Conservation (phyloP, 495 filamentous ascomycete genomes). For the Neurospora sp. region DNA sequence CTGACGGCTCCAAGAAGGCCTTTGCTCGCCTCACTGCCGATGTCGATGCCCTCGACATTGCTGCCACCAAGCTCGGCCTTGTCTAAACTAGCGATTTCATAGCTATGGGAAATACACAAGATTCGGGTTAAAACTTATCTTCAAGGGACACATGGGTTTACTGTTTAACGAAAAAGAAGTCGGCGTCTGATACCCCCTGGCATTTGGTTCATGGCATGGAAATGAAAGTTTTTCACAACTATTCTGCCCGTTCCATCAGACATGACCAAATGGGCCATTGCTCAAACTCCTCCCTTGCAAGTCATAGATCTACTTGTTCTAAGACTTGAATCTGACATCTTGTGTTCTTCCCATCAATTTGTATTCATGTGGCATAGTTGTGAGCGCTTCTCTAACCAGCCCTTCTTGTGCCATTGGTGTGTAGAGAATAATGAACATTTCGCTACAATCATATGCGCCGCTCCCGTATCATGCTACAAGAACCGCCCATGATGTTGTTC, state of each 20-base stretch:
- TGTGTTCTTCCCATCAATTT: neutral
- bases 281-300: neutral
- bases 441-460: neutral
- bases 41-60: constrained; percentile 97
- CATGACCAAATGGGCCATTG: neutral
- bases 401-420: neutral
- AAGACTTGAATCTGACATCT: neutral
- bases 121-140: neutral
- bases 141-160: neutral
- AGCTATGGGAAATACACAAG: neutral
- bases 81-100: constrained; percentile 50
- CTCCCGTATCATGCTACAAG: neutral
- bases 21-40: constrained; percentile 90
- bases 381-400: neutral
- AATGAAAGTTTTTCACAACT: neutral
- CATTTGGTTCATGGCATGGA: neutral
- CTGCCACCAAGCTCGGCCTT: constrained; percentile 95
- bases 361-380: neutral
- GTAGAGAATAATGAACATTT: neutral
- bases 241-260: neutral
- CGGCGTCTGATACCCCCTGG: neutral
- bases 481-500: neutral
- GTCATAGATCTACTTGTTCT: neutral
- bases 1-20: constrained; percentile 97
- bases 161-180: neutral